phyloP scores from a whole-genome alignment of 148 eudicot species.

The Heliamphora exappendiculata region DNA sequence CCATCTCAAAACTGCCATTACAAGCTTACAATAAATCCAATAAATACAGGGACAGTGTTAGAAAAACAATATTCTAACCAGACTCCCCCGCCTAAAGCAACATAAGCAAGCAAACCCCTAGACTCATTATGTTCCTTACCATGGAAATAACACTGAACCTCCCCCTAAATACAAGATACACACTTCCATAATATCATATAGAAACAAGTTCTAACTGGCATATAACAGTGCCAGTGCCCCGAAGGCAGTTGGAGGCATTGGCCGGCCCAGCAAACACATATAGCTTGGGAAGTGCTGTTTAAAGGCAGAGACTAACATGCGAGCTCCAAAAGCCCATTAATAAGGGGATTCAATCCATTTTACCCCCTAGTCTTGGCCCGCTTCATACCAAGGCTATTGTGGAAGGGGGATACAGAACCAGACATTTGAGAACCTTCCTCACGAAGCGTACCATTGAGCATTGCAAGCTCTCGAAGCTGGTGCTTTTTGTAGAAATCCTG shows the following conservation, averaged over 20 bases:
- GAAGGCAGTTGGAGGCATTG: slow-evolving; percentile 33
- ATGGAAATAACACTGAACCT: slow-evolving; percentile 17
- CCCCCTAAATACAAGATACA: slow-evolving; percentile 9
- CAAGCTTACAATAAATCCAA: slow-evolving; percentile 20
- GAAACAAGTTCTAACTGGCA: slow-evolving; percentile 30
- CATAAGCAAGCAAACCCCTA: slow-evolving; percentile 12
- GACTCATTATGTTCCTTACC: slow-evolving; percentile 10
- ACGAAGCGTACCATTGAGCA: slow-evolving; percentile 88
- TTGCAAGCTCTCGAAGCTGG: slow-evolving; percentile 87
- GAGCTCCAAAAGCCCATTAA: slow-evolving; percentile 24
- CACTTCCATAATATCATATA: slow-evolving; percentile 27
- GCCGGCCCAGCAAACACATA: slow-evolving; percentile 21
- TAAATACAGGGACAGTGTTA: neutral
- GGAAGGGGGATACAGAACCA: slow-evolving; percentile 88
- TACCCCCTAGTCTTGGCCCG: slow-evolving; percentile 89
- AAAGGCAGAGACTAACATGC: slow-evolving; percentile 15
- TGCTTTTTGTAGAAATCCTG: slow-evolving; percentile 93
- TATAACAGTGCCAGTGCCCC: slow-evolving; percentile 28
- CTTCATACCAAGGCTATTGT: slow-evolving; percentile 89
- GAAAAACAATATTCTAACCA: slow-evolving; percentile 10
- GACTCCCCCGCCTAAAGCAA: slow-evolving; percentile 10
- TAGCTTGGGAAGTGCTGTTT: slow-evolving; percentile 2
- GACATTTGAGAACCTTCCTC: slow-evolving; percentile 88
- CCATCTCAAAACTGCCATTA: slow-evolving; percentile 18
- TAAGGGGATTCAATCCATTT: slow-evolving; percentile 8